Evolutionary conservation across 306 rosid genomes (phyloP).

Genomic region (Heteromeles arbutifolia): DNA sequence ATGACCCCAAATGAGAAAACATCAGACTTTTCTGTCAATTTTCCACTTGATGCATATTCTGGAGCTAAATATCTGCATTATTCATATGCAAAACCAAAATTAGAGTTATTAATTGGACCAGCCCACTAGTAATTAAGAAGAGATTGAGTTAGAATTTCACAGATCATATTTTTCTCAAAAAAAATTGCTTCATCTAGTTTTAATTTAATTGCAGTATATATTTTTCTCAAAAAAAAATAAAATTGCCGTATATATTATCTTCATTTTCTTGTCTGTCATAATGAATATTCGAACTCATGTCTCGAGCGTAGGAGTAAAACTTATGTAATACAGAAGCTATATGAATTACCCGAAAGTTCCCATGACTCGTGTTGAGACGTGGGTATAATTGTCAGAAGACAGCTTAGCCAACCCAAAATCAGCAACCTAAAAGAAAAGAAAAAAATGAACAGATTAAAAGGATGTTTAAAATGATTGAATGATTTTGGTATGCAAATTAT

Average conservation of each 20-base stretch:
- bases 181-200: background rate
- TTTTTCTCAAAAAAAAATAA: no score
- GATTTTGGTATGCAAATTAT: background rate
- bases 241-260: no score
- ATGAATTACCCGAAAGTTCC: slow-evolving; percentile 81
- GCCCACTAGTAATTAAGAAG: background rate
- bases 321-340: background rate
- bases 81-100: background rate
- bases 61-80: slow-evolving; percentile 82
- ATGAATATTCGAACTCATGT: background rate
- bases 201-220: no score
- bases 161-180: background rate
- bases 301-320: background rate
- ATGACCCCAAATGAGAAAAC: slow-evolving; percentile 90
- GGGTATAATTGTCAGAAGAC: slow-evolving; percentile 68
- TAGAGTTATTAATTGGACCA: background rate
- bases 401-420: slow-evolving; percentile 92
- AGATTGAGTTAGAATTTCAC: background rate
- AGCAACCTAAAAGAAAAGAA: slow-evolving; percentile 52
- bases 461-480: background rate
- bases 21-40: slow-evolving; percentile 79
- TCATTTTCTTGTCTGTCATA: background rate
- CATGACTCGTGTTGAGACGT: slow-evolving; percentile 89
- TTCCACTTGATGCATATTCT: slow-evolving; percentile 94
- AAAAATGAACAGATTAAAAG: background rate